Base-by-base conservation (phyloP, 768 basidiomycete genomes). In the Harrya chromipes region DNA sequence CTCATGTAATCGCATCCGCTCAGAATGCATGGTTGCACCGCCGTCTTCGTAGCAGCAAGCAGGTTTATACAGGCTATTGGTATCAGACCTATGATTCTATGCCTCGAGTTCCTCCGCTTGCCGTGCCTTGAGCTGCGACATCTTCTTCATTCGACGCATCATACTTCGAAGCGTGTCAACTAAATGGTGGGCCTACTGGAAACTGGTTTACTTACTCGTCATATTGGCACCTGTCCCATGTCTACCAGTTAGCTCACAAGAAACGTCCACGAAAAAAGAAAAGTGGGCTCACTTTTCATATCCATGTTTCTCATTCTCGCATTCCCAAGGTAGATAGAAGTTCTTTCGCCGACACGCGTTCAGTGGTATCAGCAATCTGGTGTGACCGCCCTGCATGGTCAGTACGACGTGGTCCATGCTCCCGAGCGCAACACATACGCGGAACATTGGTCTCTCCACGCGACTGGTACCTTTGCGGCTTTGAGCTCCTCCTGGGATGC, bases 361-460 rank as follows among this genome's bases (percentile, higher is more conserved):
- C 51, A 97, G 74, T 19, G 93, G 93, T 43, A 97, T 80, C 55
- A 95, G 74, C 23, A 94, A 76, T 47, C 93, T 97, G 46, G 33
- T 41, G 14, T 44, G 26, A 46, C 40, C 6, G 10, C 19, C 23
- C 46, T 3, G 29, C 12, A 29, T 29, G 29, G 29, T 33, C 14
- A 33, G 33, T 16, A 14, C 4, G 14, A 14, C 33, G 33, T 6
- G 14, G 33, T 14, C 33, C 14, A 4, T 29, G 12, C 6, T 16
- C 33, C 12, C 33, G 33, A 16, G 6, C 14, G 13, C 6, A 33
- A 38, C 21, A 80, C 93, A 62, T 67, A 94, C 92, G 90, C 82
- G 53, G 93, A 97, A 66, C 93, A 94, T 55, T 83, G 80, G 70
- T 97, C 93, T 66, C 93, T 79, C 87, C 90, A 94, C 8, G 77